These are phyloP conservation scores for Polygonum maritimum DNA, from an alignment of 148 eudicot species.

Conservation along the genomic window DNA sequence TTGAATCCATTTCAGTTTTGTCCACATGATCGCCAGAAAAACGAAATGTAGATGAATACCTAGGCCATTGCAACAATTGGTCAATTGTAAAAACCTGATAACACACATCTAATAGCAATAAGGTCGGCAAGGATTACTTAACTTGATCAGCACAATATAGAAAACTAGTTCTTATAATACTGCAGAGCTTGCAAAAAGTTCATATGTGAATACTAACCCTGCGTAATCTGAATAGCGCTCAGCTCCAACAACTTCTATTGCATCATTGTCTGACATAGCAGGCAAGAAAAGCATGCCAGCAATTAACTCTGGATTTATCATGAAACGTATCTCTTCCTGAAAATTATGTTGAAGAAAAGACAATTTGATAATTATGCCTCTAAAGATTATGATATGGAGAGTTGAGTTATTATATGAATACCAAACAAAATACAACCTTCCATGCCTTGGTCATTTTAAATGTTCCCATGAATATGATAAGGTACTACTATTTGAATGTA, in stretches of 20 bases:
- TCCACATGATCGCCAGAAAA: constrained; percentile 66
- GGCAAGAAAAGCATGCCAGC: constrained; percentile 92
- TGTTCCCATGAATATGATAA: no score
- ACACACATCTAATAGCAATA: neutral
- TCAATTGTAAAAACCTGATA: neutral
- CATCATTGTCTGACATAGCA: constrained; percentile 90
- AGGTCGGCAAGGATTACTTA: neutral
- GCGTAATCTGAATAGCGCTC: constrained; percentile 79
- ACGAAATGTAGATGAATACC: constrained; percentile 80
- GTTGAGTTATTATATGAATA: no score
- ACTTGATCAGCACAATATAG: neutral
- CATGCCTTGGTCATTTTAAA: no score
- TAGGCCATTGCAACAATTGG: constrained; percentile 13
- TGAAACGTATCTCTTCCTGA: constrained; percentile 95
- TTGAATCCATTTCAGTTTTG: constrained; percentile 36
- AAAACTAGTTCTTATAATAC: neutral
- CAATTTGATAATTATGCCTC: no score
- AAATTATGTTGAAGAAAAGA: neutral
- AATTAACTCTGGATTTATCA: constrained; percentile 95
- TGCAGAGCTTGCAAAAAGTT: neutral
- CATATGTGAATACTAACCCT: constrained; percentile 45
- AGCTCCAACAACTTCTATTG: constrained; percentile 81
- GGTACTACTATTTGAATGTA: no score
- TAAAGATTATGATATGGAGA: no score
- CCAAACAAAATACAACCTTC: no score